Evolutionary conservation across 2,329 filamentous ascomycete species (phyloP), one percentile per base, ranked within the genome.

Genomic region (Fusarium sp.): DNA sequence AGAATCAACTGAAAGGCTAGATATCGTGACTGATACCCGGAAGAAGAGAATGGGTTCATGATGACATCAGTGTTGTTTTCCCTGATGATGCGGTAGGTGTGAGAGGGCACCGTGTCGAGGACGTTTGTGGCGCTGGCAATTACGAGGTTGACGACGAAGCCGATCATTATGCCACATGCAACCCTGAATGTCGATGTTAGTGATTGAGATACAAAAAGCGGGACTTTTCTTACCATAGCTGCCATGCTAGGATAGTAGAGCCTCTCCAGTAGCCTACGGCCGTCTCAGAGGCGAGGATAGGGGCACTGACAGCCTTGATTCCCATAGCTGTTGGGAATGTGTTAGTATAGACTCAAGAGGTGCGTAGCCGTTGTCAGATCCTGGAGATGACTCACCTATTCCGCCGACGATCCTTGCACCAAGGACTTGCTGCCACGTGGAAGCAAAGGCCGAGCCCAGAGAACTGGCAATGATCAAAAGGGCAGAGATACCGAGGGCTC

Each of bases 221-320:
- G 1, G 71, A 68, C 9, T 79, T 37, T 79, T 81, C 5, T 81
- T 81, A 23, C 84, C 84, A 86, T 2, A 87, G 76, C 45, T 87
- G 86, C 85, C 86, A 87, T 6, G 84, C 84, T 0, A 87, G 80
- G 18, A 87, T 85, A 2, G 84, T 84, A 14, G 84, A 85, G 2
- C 86, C 86, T 75, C 86, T 81, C 86, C 86, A 87, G 70, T 84
- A 87, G 0, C 85, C 84, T 16, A 86, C 81, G 0, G 85, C 84
- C 0, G 85, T 86, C 74, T 87, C 86, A 9, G 84, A 84, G 3
- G 85, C 85, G 3, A 87, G 79, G 18, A 87, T 86, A 1, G 86
- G 84, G 0, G 85, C 85, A 41, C 85, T 87, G 39, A 87, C 85
- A 1, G 86, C 86, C 69, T 87, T 87, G 30, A 87, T 81, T 0